phyloP scores from a whole-genome alignment of 2,329 filamentous ascomycete species.

The Cladosporium phlei region DNA sequence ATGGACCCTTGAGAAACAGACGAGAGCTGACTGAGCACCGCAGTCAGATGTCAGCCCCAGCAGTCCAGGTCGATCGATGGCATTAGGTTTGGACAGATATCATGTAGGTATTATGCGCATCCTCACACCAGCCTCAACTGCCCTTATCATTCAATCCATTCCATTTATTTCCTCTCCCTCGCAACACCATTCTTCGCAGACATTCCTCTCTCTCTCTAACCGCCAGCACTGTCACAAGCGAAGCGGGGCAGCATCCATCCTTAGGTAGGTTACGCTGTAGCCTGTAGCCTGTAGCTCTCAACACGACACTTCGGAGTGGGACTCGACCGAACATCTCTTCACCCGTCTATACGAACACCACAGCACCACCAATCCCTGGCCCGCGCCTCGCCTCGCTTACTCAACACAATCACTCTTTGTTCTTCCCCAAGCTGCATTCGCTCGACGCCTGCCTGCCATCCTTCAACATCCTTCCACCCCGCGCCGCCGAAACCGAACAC shows the following conservation, averaged over 20 bases:
- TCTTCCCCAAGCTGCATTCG: no score
- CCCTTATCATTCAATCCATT: neutral
- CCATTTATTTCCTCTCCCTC: neutral
- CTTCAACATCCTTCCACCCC: no score
- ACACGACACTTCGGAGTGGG: neutral
- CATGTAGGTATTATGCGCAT: no score
- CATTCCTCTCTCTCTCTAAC: conserved; percentile 1
- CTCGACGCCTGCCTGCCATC: neutral
- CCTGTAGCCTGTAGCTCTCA: neutral
- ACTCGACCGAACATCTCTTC: conserved; percentile 4
- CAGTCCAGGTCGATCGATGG: no score
- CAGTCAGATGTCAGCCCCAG: conserved; percentile 8
- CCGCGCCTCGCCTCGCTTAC: no score
- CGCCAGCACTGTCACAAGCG: conserved; percentile 5
- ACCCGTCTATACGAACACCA: no score
- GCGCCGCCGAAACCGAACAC: no score
- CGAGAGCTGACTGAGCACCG: neutral
- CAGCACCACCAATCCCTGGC: no score
- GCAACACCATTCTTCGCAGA: neutral
- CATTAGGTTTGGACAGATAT: no score
- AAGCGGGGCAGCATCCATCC: conserved; percentile 4
- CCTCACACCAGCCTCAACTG: neutral
- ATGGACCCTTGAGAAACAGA: neutral
- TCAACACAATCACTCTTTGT: no score
- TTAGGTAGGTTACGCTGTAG: no score